Evolutionary conservation across 2,329 filamentous ascomycete genomes (phyloP).

Genomic region (Tolypocladium capitatum): DNA sequence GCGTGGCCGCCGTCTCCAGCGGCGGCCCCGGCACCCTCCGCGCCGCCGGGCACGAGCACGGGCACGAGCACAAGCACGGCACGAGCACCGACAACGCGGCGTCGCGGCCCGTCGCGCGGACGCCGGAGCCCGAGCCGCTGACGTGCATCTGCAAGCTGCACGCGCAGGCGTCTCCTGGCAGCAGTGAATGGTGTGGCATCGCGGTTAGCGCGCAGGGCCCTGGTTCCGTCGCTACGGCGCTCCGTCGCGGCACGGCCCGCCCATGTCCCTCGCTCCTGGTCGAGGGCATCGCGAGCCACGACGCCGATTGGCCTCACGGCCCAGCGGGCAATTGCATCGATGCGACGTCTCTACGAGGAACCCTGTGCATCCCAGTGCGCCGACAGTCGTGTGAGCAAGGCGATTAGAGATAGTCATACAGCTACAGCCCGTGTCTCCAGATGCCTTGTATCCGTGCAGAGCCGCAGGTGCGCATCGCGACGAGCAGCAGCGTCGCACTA

Average conservation of each 20-base stretch:
- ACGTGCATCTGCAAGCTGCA: background rate
- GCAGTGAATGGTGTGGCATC: too few species aligned
- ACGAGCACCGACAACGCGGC: background rate
- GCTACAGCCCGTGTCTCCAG: background rate
- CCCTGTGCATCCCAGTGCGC: background rate
- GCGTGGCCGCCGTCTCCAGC: too few species aligned
- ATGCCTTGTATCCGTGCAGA: background rate
- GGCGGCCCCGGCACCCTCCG: too few species aligned
- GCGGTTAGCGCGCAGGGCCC: too few species aligned
- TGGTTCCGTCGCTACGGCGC: too few species aligned
- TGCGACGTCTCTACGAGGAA: background rate
- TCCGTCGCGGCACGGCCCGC: background rate
- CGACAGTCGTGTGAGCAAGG: background rate
- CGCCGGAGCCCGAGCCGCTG: background rate
- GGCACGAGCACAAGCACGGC: background rate
- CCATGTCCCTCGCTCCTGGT: background rate
- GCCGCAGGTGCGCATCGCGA: background rate
- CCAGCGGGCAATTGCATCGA: background rate
- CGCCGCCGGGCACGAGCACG: background rate
- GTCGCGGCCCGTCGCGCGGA: background rate
- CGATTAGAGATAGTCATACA: background rate
- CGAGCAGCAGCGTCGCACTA: constrained; percentile 3
- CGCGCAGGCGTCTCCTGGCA: too few species aligned
- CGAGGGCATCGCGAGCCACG: background rate
- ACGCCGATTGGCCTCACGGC: background rate